Evolutionary conservation across 108 stramenopile genomes (phyloP), one percentile per base, ranked within the genome.

Genomic region (Seminavis robusta): DNA sequence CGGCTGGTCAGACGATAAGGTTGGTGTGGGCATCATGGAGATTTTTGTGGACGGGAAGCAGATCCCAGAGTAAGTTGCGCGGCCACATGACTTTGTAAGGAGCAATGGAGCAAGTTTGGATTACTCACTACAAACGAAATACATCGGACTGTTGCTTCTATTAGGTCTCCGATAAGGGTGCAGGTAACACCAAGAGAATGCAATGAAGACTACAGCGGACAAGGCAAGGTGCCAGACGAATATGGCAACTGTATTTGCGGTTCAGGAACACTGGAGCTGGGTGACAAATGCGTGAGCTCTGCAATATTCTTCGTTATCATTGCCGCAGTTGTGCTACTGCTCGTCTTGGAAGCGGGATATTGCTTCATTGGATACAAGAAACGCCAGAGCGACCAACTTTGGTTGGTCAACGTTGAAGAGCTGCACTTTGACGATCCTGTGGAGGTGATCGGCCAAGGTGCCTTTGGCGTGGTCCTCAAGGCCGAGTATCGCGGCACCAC

Each of bases 401-500:
- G n/a, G 43, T 19, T n/a, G n/a, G n/a, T n/a, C n/a, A n/a, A n/a
- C n/a, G n/a, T n/a, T n/a, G n/a, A n/a, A n/a, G n/a, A n/a, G n/a
- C n/a, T n/a, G n/a, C n/a, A n/a, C n/a, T n/a, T n/a, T 47, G 48
- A 34, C 33, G 46, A 65, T 11, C 62, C 62, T 1, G 42, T 43
- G 1, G 55, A 56, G 32, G 33, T 67, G 26, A 56, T 74, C 29
- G 73, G 73, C 32, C 66, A 51, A 11, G 73, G 73, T 20, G 48
- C 60, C 17, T 74, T 74, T 52, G 73, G 73, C 10, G 27, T 74
- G 4, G 73, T 74, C 15, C 23, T 74, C 34, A 53, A 57, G 9
- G 73, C 39, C 4, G 43, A 62, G 27, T 74, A 74, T 37, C 65
- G 73, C 11, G 73, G 73, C 7, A 72, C 71, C 13, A 21, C n/a